Percentiles rank a stretch among this genome's conserved stretches.
Evolutionary conservation across 192 early-diverging fungal genomes (phyloP).

Genomic region (Anaeromyces robustus): DNA sequence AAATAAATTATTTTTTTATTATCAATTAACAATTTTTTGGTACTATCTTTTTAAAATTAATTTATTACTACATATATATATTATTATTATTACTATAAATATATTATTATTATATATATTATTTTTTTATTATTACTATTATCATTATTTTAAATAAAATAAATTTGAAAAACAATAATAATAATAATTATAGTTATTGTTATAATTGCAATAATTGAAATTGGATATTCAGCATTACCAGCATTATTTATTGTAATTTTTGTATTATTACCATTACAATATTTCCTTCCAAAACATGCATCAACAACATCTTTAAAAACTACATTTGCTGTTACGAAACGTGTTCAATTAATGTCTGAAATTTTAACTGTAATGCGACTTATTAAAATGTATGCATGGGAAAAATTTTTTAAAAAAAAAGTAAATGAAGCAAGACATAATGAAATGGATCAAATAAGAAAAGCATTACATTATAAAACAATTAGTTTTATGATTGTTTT

Average conservation of each 20-base stretch:
- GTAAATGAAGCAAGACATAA: slow-evolving; percentile 32
- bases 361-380: slow-evolving; percentile 57
- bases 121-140: no score
- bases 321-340: background rate
- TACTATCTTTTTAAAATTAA: no score
- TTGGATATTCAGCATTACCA: slow-evolving; percentile 12
- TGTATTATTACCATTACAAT: slow-evolving; percentile 39
- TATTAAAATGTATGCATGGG: slow-evolving; percentile 67
- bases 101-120: no score
- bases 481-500: slow-evolving; percentile 38
- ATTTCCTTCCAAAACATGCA: slow-evolving; percentile 40
- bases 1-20: no score
- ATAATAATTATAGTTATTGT: background rate
- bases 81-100: no score
- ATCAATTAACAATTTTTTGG: no score
- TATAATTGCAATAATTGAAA: background rate
- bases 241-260: slow-evolving; percentile 35
- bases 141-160: no score
- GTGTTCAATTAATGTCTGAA: slow-evolving; percentile 38
- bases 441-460: slow-evolving; percentile 33
- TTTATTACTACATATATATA: no score
- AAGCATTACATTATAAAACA: slow-evolving; percentile 14
- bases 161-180: background rate
- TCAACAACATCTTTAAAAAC: background rate
- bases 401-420: slow-evolving; percentile 38